Base-by-base conservation (phyloP, 2,329 filamentous ascomycete genomes). In the Exophiala sp. region DNA sequence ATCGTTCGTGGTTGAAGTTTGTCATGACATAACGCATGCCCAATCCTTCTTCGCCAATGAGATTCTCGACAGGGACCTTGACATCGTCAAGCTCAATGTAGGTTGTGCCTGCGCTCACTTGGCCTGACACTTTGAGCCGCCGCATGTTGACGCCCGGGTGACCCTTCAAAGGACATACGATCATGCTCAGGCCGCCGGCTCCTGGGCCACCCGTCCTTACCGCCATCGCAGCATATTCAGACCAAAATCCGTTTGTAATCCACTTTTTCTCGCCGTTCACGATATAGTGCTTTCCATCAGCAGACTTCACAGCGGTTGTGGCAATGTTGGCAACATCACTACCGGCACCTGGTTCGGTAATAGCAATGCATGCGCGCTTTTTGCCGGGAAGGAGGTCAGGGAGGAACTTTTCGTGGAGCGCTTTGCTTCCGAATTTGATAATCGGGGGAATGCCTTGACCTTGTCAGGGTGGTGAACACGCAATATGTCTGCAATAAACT, bases 31-130 rank as follows among this genome's bases (percentile, higher is more conserved):
- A 87, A 52, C 75, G 78, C 85, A 90, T 89, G 5, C 87, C 87
- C 62, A 79, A 72, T 6, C 86, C 86, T 67, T 89, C 86, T 14
- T 75, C 61, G 3, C 86, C 87, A 51, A 90, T 80, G 5, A 90
- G 69, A 65, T 90, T 89, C 63, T 80, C 78, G 0, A 82, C 78
- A 0, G 86, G 86, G 1, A 91, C 86, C 53, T 81, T 78, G 16
- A 89, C 87, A 62, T 89, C 86, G 1, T 89, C 86, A 1, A 91
- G 76, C 65, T 88, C 85, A 62, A 91, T 89, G 68, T 82, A 90
- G 0, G 87, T 88, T 1, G 87, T 90, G 2, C 87, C 87, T 1
- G 82, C 82, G 0, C 78, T 77, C 40, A 81, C 75, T 59, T 86
- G 82, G 0, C 87, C 87, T 1, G 77, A 73, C 1, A 89, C 84